Percentiles rank a stretch among this genome's conserved stretches.
These are phyloP conservation scores for Paramecium primaurelia DNA, from an alignment of 73 alveolate species.

Conservation along the genomic window DNA sequence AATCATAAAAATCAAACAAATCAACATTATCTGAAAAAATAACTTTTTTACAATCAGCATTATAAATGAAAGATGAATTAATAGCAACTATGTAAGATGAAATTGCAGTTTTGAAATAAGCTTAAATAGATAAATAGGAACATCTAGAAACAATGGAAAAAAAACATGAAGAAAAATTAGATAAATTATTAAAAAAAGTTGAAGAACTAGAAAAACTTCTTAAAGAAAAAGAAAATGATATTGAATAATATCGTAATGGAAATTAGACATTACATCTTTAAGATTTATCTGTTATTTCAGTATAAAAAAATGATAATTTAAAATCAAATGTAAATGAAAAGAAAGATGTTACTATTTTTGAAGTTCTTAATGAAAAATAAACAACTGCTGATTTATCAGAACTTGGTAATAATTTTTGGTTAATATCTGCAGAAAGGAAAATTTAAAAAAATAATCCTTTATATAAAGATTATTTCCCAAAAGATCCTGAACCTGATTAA, in stretches of 20 bases:
- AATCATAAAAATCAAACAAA: background rate
- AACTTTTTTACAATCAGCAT: background rate
- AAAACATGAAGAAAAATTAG: background rate
- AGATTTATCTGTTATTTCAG: conserved; percentile 17
- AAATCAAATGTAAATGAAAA: conserved; percentile 24
- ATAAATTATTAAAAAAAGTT: background rate
- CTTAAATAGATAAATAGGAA: background rate
- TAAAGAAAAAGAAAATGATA: conserved; percentile 39
- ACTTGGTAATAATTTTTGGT: conserved; percentile 33
- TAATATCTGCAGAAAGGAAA: conserved; percentile 20
- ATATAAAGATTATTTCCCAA: conserved; percentile 34
- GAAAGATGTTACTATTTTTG: conserved; percentile 33
- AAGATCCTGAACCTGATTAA: background rate
- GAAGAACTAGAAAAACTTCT: background rate
- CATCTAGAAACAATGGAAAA: background rate
- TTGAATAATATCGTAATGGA: conserved; percentile 29
- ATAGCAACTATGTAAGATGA: background rate
- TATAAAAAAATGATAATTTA: background rate
- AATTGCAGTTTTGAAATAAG: background rate
- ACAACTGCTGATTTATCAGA: conserved; percentile 44
- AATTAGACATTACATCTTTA: conserved; percentile 13
- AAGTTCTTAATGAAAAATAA: conserved; percentile 27
- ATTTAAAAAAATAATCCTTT: background rate
- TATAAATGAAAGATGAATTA: background rate
- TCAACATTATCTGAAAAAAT: background rate